phyloP scores from a whole-genome alignment of 306 rosid genomes.

The Begonia loranthoides region DNA sequence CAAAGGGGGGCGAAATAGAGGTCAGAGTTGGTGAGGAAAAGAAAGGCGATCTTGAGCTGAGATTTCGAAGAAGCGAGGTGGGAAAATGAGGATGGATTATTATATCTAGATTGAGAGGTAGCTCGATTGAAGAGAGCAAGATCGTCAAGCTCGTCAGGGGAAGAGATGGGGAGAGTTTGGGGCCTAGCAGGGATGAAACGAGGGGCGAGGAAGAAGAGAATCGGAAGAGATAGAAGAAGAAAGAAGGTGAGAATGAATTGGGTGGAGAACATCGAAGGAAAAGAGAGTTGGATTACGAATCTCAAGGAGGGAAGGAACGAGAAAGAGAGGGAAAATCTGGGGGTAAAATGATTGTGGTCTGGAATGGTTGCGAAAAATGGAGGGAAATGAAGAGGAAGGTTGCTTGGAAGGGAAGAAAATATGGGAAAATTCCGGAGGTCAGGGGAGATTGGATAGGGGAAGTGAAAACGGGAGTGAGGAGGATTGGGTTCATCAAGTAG shows the following conservation, averaged over 20 bases:
- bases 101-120: conserved; percentile 14
- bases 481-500: too few relatives aligned
- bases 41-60: conserved; percentile 72
- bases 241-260: conserved; percentile 44
- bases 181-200: conserved; percentile 42
- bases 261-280: conserved; percentile 54
- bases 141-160: conserved; percentile 60
- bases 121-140: conserved; percentile 62
- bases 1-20: conserved; percentile 68
- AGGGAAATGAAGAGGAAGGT: too few relatives aligned
- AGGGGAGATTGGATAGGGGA: too few relatives aligned
- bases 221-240: conserved; percentile 63
- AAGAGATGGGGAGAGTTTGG: conserved; percentile 29
- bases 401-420: too few relatives aligned
- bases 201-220: conserved; percentile 59
- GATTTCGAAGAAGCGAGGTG: conserved; percentile 53
- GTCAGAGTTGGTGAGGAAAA: conserved; percentile 81
- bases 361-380: too few relatives aligned
- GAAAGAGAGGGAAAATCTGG: background rate
- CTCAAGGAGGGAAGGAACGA: conserved; percentile 12
- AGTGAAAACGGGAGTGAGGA: too few relatives aligned
- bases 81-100: conserved; percentile 34
- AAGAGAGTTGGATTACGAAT: background rate
- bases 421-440: too few relatives aligned
- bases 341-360: too few relatives aligned